phyloP scores from a whole-genome alignment of 148 eudicot species.

The Oxyria digyna region DNA sequence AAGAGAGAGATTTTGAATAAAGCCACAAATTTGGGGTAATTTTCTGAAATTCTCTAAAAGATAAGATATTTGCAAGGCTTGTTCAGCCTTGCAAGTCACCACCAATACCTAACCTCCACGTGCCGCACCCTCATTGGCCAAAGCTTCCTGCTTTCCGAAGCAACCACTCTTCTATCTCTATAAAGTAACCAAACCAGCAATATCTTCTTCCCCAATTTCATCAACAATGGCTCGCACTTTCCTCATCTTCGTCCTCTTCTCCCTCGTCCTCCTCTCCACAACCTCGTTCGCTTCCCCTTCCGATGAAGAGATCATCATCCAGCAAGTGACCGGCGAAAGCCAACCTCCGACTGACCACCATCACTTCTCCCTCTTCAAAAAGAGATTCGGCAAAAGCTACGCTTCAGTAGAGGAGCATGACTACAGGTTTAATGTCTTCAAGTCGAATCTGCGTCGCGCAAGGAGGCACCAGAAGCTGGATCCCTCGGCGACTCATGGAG shows the following conservation, averaged over 20 bases:
- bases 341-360: slow-evolving; percentile 16
- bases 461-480: slow-evolving; percentile 35
- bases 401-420: slow-evolving; percentile 36
- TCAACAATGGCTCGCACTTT: slow-evolving; percentile 5
- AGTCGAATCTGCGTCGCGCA: slow-evolving; percentile 38
- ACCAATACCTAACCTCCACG: neutral
- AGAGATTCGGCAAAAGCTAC: slow-evolving; percentile 29
- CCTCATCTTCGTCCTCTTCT: slow-evolving; percentile 18
- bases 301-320: slow-evolving; percentile 24
- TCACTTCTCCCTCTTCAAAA: slow-evolving; percentile 49
- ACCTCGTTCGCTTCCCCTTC: neutral
- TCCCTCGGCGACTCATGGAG: slow-evolving; percentile 44
- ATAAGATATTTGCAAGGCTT: slow-evolving; percentile 1
- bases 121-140: neutral
- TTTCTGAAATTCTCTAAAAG: neutral
- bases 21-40: neutral
- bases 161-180: neutral
- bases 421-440: slow-evolving; percentile 36
- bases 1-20: too few species aligned
- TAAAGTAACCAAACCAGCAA: neutral
- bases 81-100: neutral
- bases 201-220: neutral
- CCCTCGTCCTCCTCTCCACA: neutral
- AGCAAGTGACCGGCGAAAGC: slow-evolving; percentile 20
- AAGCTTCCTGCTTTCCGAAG: neutral